phyloP scores from a whole-genome alignment of 2,329 filamentous ascomycete genomes.

The Exophiala oligosperma region DNA sequence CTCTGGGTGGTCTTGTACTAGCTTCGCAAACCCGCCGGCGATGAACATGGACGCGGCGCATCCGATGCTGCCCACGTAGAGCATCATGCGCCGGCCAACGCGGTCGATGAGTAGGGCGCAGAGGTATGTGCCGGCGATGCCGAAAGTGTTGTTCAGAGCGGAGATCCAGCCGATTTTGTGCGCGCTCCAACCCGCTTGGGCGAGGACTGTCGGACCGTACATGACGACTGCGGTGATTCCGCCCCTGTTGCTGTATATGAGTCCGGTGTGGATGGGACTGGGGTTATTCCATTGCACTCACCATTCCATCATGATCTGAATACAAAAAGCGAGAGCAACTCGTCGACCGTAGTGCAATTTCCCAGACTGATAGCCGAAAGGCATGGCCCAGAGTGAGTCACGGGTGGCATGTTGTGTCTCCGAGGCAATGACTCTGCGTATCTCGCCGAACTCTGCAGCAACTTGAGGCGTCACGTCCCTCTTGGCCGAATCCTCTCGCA shows the following conservation, averaged over 20 bases:
- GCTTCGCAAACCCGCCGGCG: conserved; percentile 31
- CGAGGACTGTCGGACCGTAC: conserved; percentile 33
- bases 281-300: too few species aligned
- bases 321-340: conserved; percentile 34
- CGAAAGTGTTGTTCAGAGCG: conserved; percentile 31
- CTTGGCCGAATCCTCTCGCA: conserved; percentile 22
- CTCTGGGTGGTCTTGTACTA: conserved; percentile 29
- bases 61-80: conserved; percentile 38
- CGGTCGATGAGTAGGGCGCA: conserved; percentile 37
- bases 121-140: conserved; percentile 32
- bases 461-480: background rate
- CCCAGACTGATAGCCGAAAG: conserved; percentile 31
- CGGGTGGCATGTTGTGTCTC: conserved; percentile 14
- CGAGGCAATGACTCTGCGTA: conserved; percentile 55
- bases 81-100: conserved; percentile 38
- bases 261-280: too few species aligned
- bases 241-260: conserved; percentile 11
- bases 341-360: conserved; percentile 33
- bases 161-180: conserved; percentile 33
- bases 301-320: conserved; percentile 34
- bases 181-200: conserved; percentile 32
- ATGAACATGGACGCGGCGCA: conserved; percentile 35
- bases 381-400: conserved; percentile 20
- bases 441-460: conserved; percentile 55
- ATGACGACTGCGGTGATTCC: conserved; percentile 35